phyloP scores from a whole-genome alignment of 257 asterid species.

The Lithospermum erythrorhizon region DNA sequence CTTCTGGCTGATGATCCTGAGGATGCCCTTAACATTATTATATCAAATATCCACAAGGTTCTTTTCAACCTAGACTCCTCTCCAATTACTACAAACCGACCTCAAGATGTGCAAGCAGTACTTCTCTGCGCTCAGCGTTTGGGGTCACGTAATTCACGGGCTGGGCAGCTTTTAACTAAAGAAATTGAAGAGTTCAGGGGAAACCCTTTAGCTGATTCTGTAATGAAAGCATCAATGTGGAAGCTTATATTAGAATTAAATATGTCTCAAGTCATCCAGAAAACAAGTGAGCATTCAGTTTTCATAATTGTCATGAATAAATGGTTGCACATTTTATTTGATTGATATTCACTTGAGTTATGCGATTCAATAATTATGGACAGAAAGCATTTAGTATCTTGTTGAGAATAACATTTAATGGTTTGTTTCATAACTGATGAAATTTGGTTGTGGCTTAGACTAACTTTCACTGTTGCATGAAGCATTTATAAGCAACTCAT shows the following conservation, averaged over 20 bases:
- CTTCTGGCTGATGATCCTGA: conserved; percentile 88
- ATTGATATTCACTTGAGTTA: no score
- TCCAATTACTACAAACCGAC: conserved; percentile 59
- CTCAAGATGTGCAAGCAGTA: conserved; percentile 89
- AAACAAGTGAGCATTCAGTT: conserved; percentile 51
- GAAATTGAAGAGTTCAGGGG: conserved; percentile 81
- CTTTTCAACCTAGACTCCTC: conserved; percentile 60
- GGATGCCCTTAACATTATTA: conserved; percentile 58
- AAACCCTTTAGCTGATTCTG: conserved; percentile 73
- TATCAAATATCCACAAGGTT: conserved; percentile 62
- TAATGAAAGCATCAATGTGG: conserved; percentile 83
- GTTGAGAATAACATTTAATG: no score
- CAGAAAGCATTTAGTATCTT: no score
- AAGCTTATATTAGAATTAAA: conserved; percentile 60
- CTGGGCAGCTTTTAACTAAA: conserved; percentile 65
- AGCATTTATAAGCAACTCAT: not conserved
- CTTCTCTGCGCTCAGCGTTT: conserved; percentile 71
- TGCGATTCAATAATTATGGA: no score
- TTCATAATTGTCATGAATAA: not conserved
- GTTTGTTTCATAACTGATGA: no score
- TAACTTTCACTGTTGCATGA: not conserved
- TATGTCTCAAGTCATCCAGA: conserved; percentile 61
- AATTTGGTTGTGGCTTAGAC: not conserved
- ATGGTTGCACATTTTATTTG: not conserved
- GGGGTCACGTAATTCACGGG: conserved; percentile 85